Evolutionary conservation across 169 alveolate species (phyloP), one percentile per base, ranked within the genome.

Genomic region (Plasmodium gaboni): DNA sequence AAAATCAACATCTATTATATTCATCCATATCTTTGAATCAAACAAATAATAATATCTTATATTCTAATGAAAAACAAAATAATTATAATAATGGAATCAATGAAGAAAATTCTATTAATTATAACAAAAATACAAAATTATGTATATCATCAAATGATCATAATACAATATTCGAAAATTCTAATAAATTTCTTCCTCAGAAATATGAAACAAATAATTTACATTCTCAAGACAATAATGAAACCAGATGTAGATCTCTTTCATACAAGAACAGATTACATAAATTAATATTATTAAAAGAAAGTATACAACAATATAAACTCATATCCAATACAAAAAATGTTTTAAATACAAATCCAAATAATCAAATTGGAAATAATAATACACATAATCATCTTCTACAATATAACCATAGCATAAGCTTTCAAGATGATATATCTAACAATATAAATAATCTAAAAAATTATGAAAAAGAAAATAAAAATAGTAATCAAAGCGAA

Each of bases 191-290:
- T 1, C 7, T 32, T 32, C 44, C 44, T 32, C 44, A 32, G 44
- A 32, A 32, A 32, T 32, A 28, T 28, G 38, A 28, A 28, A 0
- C 38, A 28, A 28, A 28, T 28, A 28, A 28, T 0, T 2, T 28
- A 28, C 38, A 28, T 28, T 28, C 9, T 32, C 6, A 32, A 32
- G 44, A 12, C 5, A 15, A 70, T 12, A 55, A 50, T 9, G 12
- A 63, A 42, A 22, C 48, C 48, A 63, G 89, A 55, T 63, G 13
- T 42, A 19, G 89, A 44, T 78, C 89, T 1, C 22, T 55, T 38
- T 78, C 89, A 13, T 78, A 78, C 12, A 78, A 78, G 51, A 78
- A 78, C 12, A 78, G 89, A 57, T 17, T 65, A 51, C 24, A 28
- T 5, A 78, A 26, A 28, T 44, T 78, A 15, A 48, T n/a, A 65